Evolutionary conservation across 306 rosid genomes (phyloP).

Genomic region (Vigna trinervia): DNA sequence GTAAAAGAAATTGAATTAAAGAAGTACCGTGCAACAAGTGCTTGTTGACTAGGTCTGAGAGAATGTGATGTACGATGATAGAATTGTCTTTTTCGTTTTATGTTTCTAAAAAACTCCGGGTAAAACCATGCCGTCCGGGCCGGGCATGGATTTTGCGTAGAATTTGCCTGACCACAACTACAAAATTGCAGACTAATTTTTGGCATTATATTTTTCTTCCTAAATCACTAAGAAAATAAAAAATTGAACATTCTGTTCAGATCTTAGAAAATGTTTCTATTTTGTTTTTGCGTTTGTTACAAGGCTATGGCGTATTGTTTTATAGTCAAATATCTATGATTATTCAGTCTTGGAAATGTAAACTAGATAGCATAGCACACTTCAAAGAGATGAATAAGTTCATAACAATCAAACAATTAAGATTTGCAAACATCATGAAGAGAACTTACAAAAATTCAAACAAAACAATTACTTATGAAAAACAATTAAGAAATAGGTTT

Average conservation of each 20-base stretch:
- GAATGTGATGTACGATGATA: neutral
- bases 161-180: conserved; percentile 9
- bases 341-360: neutral
- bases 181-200: neutral
- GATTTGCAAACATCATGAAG: too few relatives aligned
- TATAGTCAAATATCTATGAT: too few relatives aligned
- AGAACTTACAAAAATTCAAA: too few relatives aligned
- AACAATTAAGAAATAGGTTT: too few relatives aligned
- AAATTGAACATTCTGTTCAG: neutral
- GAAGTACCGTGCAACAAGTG: neutral
- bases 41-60: neutral
- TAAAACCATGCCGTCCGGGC: conserved; percentile 39
- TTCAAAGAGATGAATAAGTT: too few relatives aligned
- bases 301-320: neutral
- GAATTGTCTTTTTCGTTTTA: neutral
- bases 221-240: neutral
- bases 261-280: neutral
- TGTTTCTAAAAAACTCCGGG: conserved; percentile 29
- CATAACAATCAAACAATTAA: too few relatives aligned
- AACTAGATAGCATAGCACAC: neutral
- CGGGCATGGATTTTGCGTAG: conserved; percentile 38
- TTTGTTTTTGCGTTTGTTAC: neutral
- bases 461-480: too few relatives aligned
- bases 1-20: neutral
- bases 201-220: too few relatives aligned